Evolutionary conservation across 2,329 filamentous ascomycete species (phyloP).

Genomic region (Tolypocladium ovalisporum): DNA sequence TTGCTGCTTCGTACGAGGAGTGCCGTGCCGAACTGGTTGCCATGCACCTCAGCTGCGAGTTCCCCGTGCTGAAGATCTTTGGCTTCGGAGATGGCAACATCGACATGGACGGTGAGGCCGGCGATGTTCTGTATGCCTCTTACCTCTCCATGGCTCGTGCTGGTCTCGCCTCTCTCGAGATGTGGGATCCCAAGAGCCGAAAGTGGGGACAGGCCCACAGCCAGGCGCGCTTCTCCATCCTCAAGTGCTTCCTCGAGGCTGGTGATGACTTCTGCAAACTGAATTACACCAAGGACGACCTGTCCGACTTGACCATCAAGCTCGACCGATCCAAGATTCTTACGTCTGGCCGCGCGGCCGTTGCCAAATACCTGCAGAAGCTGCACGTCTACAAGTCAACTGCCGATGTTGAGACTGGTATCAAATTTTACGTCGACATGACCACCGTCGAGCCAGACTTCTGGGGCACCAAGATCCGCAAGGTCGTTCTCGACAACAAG

Average conservation of each 20-base stretch:
- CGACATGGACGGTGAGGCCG: constrained; percentile 66
- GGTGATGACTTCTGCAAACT: constrained; percentile 82
- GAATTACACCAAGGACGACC: constrained; percentile 58
- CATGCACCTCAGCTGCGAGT: constrained; percentile 84
- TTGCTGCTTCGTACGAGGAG: constrained; percentile 86
- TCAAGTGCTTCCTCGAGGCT: constrained; percentile 74
- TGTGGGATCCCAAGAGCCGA: constrained; percentile 83
- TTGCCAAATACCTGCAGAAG: constrained; percentile 81
- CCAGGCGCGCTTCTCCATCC: constrained; percentile 81
- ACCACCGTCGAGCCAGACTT: constrained; percentile 72
- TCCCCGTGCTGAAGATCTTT: constrained; percentile 80
- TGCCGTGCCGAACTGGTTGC: constrained; percentile 90
- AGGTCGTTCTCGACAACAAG: constrained; percentile 65
- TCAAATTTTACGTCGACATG: constrained; percentile 71
- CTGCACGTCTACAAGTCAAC: constrained; percentile 88
- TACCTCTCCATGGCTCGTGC: constrained; percentile 92
- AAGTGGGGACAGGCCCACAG: constrained; percentile 94
- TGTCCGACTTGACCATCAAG: constrained; percentile 72
- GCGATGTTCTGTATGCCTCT: constrained; percentile 75
- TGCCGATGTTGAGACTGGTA: constrained; percentile 70
- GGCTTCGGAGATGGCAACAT: constrained; percentile 71
- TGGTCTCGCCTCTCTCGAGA: constrained; percentile 79
- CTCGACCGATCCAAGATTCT: constrained; percentile 82
- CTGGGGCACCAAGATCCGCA: constrained; percentile 71
- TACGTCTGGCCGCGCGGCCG: constrained; percentile 70